These are phyloP conservation scores for Didymella glomerata DNA, from an alignment of 2,329 filamentous ascomycete species.

Conservation along the genomic window DNA sequence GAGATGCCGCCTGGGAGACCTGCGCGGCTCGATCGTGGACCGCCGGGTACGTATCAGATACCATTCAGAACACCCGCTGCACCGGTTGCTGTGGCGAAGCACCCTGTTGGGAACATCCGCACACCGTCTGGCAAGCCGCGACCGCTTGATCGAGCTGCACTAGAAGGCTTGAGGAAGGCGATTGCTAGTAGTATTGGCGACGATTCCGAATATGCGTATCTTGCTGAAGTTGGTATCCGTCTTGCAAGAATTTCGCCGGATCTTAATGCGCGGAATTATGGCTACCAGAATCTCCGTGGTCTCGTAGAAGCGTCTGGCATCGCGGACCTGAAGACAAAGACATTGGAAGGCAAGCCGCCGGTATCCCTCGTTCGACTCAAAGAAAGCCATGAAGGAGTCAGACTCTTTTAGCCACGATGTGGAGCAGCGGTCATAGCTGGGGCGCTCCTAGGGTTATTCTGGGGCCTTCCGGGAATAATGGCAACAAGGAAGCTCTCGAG, in stretches of 20 bases:
- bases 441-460: neutral
- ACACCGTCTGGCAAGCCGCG: neutral
- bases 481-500: too few relatives aligned
- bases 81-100: neutral
- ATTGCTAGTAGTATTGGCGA: slow-evolving; percentile 23
- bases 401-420: neutral
- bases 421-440: neutral
- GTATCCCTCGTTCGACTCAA: slow-evolving; percentile 26
- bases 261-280: slow-evolving; percentile 41
- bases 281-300: slow-evolving; percentile 25
- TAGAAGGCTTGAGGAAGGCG: slow-evolving; percentile 22
- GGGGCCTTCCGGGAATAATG: neutral
- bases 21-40: neutral
- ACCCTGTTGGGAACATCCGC: neutral
- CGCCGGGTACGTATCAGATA: neutral
- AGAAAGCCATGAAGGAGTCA: neutral
- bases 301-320: slow-evolving; percentile 29
- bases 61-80: neutral
- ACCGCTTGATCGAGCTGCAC: slow-evolving; percentile 28
- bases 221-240: slow-evolving; percentile 35
- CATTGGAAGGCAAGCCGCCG: slow-evolving; percentile 16
- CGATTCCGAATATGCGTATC: slow-evolving; percentile 35
- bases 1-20: neutral
- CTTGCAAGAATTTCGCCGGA: slow-evolving; percentile 35
- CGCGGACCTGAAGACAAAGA: slow-evolving; percentile 21